Conservation (phyloP, 805 yeast species). For the Myxozyma kluyveri region DNA sequence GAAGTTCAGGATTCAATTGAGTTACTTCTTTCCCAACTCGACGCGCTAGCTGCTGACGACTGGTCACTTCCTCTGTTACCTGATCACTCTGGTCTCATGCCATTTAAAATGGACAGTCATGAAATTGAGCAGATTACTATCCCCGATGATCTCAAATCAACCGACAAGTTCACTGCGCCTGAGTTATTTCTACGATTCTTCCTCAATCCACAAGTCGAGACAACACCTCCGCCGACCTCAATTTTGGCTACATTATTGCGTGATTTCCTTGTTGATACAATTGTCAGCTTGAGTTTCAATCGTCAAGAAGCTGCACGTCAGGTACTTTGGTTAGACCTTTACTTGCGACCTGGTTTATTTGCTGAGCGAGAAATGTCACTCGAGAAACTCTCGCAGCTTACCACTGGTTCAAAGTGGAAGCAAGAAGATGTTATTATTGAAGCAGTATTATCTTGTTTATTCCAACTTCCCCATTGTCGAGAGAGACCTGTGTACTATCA, state of each 20-base stretch:
- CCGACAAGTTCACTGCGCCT: constrained; percentile 46
- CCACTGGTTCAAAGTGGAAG: constrained; percentile 69
- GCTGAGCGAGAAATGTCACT: constrained; percentile 73
- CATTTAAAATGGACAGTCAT: constrained; percentile 6
- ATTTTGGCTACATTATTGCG: constrained; percentile 63
- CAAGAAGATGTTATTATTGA: constrained; percentile 88
- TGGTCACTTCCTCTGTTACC: constrained; percentile 32
- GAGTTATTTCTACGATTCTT: constrained; percentile 49
- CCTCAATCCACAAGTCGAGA: constrained; percentile 56
- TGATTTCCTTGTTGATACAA: constrained; percentile 71
- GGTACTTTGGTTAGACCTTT: constrained; percentile 67
- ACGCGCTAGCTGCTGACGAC: constrained; percentile 5
- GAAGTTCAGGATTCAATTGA: constrained; percentile 15
- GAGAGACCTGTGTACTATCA: constrained; percentile 76
- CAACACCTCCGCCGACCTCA: constrained; percentile 56
- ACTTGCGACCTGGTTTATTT: constrained; percentile 64
- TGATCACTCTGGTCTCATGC: constrained; percentile 39
- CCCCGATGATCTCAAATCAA: constrained; percentile 26
- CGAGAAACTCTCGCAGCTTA: constrained; percentile 56
- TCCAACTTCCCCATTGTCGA: constrained; percentile 66
- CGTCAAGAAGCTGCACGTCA: constrained; percentile 84
- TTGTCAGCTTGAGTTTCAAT: constrained; percentile 82
- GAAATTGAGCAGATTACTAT: constrained; percentile 32
- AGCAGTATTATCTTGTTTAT: constrained; percentile 70
- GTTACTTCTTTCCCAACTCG: constrained; percentile 17